These are phyloP conservation scores for Phytophthora citrophthora DNA, from an alignment of 352 stramenopile genomes.

Conservation along the genomic window DNA sequence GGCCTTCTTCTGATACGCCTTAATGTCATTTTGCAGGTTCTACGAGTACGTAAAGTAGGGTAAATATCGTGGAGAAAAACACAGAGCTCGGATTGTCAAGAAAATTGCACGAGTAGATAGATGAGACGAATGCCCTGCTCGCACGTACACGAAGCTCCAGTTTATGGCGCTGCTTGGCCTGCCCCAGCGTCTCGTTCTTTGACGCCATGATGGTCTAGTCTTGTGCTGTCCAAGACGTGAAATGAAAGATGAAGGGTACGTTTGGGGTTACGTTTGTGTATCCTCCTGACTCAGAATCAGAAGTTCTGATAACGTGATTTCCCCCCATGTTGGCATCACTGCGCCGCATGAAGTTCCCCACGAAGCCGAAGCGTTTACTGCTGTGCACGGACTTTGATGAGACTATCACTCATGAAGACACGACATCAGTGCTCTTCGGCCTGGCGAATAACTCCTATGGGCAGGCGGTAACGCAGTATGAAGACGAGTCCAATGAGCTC, in stretches of 20 bases:
- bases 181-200: conserved; percentile 75
- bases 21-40: conserved; percentile 81
- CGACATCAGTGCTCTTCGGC: conserved; percentile 62
- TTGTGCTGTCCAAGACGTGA: neutral
- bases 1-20: conserved; percentile 84
- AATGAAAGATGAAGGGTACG: conserved; percentile 3
- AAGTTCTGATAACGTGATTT: too few species aligned
- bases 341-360: conserved; percentile 1
- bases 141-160: conserved; percentile 79
- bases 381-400: conserved; percentile 80
- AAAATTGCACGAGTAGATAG: neutral
- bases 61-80: neutral
- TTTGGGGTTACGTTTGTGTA: neutral
- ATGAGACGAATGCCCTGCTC: neutral
- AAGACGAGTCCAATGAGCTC: conserved; percentile 30
- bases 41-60: conserved; percentile 22
- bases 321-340: neutral
- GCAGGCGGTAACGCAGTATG: conserved; percentile 46
- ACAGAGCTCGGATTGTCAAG: neutral
- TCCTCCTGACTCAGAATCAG: too few species aligned
- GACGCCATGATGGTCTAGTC: conserved; percentile 37
- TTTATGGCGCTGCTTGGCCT: conserved; percentile 89
- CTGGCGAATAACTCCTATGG: conserved; percentile 13
- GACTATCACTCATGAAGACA: conserved; percentile 69
- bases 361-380: conserved; percentile 27